Base-by-base conservation (phyloP, 495 filamentous ascomycete species). In the Aspergillus taichungensis region DNA sequence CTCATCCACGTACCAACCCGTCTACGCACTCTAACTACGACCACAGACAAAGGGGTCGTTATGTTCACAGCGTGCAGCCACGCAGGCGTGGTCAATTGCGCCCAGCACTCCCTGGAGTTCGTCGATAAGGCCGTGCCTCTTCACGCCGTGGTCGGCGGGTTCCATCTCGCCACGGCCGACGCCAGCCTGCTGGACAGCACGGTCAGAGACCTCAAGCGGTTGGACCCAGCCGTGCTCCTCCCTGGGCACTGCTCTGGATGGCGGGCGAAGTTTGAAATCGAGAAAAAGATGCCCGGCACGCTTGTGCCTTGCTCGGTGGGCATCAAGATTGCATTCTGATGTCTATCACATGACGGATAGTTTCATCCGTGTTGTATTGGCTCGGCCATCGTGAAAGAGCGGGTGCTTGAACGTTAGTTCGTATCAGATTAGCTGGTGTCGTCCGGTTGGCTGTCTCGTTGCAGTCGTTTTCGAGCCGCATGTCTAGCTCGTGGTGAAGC, bases 51-150 rank as follows among this genome's bases (percentile, higher is more conserved):
- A 54, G 79, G 78, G 8, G 64, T 83, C 13, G 74, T 83, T 6
- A 60, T 81, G 11, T 79, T 83, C 55, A 80, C 76, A 1, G 77
- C 75, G n/a, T 82, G 78, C 58, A 77, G 73, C 47, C 78, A 81
- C 45, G 74, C 74, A 1, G 78, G 78, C 2, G 76, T 80, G 6
- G 69, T 82, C 38, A 82, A 83, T 53, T 65, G 73, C 30, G 52
- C 72, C 0, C 64, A 64, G 24, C 69, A 80, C 50, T 75, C 78
- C 0, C 32, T 76, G 4, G 59, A 71, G 0, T 57, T 72, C 4
- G 53, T 65, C 1, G 56, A 57, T 8, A 56, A 47, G 9, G 47
- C 52, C 30, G 57, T 67, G 7, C 75, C 73, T 11, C 54, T 83
- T 0, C 73, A 82, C 47, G 72, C 76, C 0, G 68, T 82, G 6